Conservation (phyloP, 352 stramenopile species). For the Thraustochytrium sp. region DNA sequence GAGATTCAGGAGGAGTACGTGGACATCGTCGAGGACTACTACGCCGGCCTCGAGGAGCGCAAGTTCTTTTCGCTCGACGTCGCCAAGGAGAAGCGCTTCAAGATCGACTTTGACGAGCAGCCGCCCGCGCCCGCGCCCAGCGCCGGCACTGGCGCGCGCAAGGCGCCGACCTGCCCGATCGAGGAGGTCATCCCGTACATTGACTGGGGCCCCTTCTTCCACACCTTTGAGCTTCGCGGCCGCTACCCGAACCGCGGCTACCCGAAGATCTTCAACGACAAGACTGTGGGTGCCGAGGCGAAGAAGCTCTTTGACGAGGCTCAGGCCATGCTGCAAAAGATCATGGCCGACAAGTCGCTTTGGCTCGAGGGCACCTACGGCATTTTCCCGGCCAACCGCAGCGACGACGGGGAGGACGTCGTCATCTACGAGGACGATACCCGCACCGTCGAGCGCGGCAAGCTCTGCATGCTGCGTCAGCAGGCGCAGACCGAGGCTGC, state of each 20-base stretch:
- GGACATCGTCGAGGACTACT: conserved; percentile 72
- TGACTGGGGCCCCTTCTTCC: conserved; percentile 98
- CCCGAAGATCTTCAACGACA: conserved; percentile 96
- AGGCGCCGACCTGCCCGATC: neutral
- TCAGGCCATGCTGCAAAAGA: conserved; percentile 83
- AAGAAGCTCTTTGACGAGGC: conserved; percentile 95
- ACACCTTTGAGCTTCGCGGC: conserved; percentile 93
- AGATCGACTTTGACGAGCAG: conserved; percentile 80
- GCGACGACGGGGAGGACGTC: conserved; percentile 82
- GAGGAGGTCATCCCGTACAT: conserved; percentile 79
- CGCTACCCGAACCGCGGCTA: conserved; percentile 95
- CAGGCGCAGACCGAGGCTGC: conserved; percentile 92
- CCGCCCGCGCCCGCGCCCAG: conserved; percentile 74
- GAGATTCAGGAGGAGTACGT: conserved; percentile 69
- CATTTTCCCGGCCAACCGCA: conserved; percentile 86
- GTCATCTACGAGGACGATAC: conserved; percentile 70
- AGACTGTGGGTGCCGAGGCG: conserved; percentile 83
- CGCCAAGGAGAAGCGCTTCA: conserved; percentile 67
- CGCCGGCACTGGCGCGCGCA: conserved; percentile 62
- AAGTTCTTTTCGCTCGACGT: conserved; percentile 71
- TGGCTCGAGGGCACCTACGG: conserved; percentile 81
- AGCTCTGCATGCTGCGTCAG: conserved; percentile 92
- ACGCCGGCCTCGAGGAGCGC: conserved; percentile 64
- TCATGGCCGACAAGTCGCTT: conserved; percentile 84
- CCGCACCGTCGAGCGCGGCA: neutral